Conservation (phyloP, 306 rosid genomes). For the Oemleria cerasiformis region DNA sequence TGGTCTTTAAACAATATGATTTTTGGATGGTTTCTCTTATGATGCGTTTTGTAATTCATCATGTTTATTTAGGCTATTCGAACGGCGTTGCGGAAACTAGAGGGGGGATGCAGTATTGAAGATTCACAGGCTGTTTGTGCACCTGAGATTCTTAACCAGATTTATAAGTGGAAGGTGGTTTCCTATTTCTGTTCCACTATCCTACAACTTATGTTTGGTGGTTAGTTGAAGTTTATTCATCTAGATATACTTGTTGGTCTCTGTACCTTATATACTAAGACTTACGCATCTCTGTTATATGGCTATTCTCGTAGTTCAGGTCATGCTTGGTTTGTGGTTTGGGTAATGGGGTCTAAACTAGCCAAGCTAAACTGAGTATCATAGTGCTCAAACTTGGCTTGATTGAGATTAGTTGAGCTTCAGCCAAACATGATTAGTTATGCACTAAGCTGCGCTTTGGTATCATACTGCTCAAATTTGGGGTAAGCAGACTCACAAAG, state of each 20-base stretch:
- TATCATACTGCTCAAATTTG: too few relatives aligned
- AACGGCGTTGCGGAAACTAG: constrained; percentile 68
- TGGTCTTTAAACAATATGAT: neutral
- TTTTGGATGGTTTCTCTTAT: constrained; percentile 5
- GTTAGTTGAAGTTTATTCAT: neutral
- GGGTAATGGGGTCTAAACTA: neutral
- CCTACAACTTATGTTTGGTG: constrained; percentile 7
- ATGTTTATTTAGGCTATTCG: constrained; percentile 61
- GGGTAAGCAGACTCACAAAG: too few relatives aligned
- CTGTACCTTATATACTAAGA: neutral
- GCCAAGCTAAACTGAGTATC: neutral
- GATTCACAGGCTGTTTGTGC: constrained; percentile 79
- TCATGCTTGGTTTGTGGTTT: neutral
- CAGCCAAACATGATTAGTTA: neutral
- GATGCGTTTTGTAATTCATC: neutral
- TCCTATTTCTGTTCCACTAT: constrained; percentile 16
- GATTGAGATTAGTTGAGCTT: neutral
- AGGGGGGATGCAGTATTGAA: constrained; percentile 54
- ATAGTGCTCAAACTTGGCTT: neutral
- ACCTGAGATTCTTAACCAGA: constrained; percentile 56
- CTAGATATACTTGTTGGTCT: neutral
- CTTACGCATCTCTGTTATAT: neutral
- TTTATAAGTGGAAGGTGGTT: constrained; percentile 84
- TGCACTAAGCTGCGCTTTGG: neutral
- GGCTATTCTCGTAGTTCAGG: neutral